phyloP scores from a whole-genome alignment of 2,329 filamentous ascomycete species.

The Apiospora sp. region DNA sequence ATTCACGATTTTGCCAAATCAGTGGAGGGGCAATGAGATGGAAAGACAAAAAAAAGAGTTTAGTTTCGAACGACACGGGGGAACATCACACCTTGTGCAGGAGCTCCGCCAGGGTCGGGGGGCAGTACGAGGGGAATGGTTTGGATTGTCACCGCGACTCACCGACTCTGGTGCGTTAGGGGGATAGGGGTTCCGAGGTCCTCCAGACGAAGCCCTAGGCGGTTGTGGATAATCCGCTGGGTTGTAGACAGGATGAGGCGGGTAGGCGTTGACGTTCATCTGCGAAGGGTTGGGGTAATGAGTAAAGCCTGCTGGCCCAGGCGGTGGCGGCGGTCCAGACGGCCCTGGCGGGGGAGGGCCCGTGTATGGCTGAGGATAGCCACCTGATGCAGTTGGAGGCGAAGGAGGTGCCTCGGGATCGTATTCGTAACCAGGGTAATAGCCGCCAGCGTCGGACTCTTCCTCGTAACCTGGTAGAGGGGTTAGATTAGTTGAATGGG shows the following conservation, averaged over 20 bases:
- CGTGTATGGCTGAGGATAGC: slow-evolving; percentile 38
- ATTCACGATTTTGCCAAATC: neutral
- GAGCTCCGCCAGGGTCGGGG: slow-evolving; percentile 36
- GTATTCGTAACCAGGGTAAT: slow-evolving; percentile 34
- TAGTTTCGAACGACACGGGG: slow-evolving; percentile 22
- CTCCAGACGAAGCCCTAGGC: slow-evolving; percentile 23
- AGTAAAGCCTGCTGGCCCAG: slow-evolving; percentile 35
- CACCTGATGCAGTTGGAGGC: slow-evolving; percentile 41
- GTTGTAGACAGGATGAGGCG: slow-evolving; percentile 32
- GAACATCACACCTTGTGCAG: slow-evolving; percentile 45
- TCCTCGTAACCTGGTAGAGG: slow-evolving; percentile 38
- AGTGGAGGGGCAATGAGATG: slow-evolving; percentile 11
- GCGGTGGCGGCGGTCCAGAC: slow-evolving; percentile 30
- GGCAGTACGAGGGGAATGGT: slow-evolving; percentile 32
- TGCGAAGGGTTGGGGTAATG: slow-evolving; percentile 41
- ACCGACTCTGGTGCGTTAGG: slow-evolving; percentile 38
- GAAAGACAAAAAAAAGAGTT: neutral
- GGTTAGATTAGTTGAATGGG: neutral
- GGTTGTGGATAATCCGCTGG: slow-evolving; percentile 27
- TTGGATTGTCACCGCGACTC: slow-evolving; percentile 38
- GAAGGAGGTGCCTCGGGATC: slow-evolving; percentile 37
- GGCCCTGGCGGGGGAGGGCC: slow-evolving; percentile 30
- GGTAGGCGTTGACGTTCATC: slow-evolving; percentile 39
- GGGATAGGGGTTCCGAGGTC: slow-evolving; percentile 24
- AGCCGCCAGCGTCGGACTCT: slow-evolving; percentile 34